These are phyloP conservation scores for Filobasidium wieringae DNA, from an alignment of 768 basidiomycete genomes.

Conservation along the genomic window DNA sequence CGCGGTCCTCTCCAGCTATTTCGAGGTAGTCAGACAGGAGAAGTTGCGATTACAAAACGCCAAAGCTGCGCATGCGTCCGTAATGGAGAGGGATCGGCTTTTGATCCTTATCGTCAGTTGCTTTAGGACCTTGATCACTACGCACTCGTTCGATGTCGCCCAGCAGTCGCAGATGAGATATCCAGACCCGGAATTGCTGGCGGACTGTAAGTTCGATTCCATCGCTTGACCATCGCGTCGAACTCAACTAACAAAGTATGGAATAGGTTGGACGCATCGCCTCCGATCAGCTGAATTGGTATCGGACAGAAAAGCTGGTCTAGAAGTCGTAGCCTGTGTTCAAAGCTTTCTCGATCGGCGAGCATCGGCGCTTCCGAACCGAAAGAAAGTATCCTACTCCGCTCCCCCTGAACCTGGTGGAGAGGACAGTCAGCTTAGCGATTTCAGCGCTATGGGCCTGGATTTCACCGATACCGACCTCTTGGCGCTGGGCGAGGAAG, in stretches of 20 bases:
- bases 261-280: constrained; percentile 53
- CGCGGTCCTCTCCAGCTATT: constrained; percentile 57
- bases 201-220: constrained; percentile 43
- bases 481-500: constrained; percentile 47
- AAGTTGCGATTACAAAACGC: constrained; percentile 10
- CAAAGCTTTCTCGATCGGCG: constrained; percentile 55
- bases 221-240: not conserved
- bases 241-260: too few relatives aligned
- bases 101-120: constrained; percentile 52
- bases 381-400: constrained; percentile 30
- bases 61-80: constrained; percentile 9
- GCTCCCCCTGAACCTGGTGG: constrained; percentile 38
- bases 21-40: constrained; percentile 49
- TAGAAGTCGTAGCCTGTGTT: constrained; percentile 51
- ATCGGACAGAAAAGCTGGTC: constrained; percentile 46
- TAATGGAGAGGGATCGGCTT: constrained; percentile 37
- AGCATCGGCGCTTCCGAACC: constrained; percentile 42
- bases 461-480: constrained; percentile 55
- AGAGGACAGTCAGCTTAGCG: constrained; percentile 61
- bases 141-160: constrained; percentile 34
- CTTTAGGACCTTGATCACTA: constrained; percentile 48
- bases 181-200: constrained; percentile 46
- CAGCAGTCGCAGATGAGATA: constrained; percentile 40
- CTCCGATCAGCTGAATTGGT: constrained; percentile 44
- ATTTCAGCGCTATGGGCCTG: constrained; percentile 52